A percentile compares a stretch with the other conserved stretches of the same genome.
These are phyloP conservation scores for Penicillium brevicompactum DNA, from an alignment of 2,329 filamentous ascomycete genomes.

Conservation along the genomic window DNA sequence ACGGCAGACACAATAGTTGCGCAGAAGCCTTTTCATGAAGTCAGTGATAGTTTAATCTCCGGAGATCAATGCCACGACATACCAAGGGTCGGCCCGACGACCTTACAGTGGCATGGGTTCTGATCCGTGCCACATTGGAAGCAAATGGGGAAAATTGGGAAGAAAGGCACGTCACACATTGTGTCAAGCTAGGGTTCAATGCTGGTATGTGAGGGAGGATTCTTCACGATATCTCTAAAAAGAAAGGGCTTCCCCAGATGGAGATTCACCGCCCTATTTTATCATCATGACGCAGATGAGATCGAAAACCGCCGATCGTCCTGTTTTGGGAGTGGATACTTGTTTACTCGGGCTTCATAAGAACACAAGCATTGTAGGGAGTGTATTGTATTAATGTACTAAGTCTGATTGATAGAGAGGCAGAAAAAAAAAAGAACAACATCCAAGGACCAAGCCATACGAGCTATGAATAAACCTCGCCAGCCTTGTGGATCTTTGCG, in stretches of 20 bases:
- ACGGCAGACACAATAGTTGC: conserved; percentile 54
- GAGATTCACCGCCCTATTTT: conserved; percentile 11
- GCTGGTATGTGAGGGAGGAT: background rate
- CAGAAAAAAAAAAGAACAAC: too few relatives aligned
- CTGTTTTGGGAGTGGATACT: background rate
- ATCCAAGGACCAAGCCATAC: too few relatives aligned
- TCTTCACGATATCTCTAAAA: background rate
- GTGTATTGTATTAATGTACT: too few relatives aligned
- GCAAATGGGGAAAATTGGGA: conserved; percentile 55
- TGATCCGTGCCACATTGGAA: conserved; percentile 60
- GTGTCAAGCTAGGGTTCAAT: background rate
- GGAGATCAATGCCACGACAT: conserved; percentile 17
- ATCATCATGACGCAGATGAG: conserved; percentile 31
- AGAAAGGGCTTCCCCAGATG: conserved; percentile 6
- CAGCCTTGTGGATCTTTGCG: too few relatives aligned
- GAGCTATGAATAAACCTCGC: too few relatives aligned
- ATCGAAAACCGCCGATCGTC: conserved; percentile 16
- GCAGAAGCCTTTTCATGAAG: conserved; percentile 40
- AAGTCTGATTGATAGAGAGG: too few relatives aligned
- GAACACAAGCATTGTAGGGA: too few relatives aligned
- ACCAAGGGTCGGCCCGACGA: conserved; percentile 58
- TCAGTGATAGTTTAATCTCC: background rate
- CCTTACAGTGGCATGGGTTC: conserved; percentile 60
- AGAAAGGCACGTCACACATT: conserved; percentile 43
- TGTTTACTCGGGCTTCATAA: background rate